phyloP scores from a whole-genome alignment of 2,329 filamentous ascomycete genomes.

The Sporothrix dimorphospora region DNA sequence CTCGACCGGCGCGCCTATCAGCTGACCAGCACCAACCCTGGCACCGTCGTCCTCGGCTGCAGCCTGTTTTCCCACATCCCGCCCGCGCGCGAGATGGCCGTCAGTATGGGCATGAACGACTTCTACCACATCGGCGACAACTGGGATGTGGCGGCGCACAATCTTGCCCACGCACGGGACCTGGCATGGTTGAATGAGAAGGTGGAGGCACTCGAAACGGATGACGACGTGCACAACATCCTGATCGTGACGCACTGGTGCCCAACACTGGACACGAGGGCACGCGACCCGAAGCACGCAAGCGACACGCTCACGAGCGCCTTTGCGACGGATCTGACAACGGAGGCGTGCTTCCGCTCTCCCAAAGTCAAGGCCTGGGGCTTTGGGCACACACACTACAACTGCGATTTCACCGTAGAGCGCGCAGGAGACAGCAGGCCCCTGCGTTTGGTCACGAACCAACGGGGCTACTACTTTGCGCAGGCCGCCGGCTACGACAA shows the following conservation, averaged over 20 bases:
- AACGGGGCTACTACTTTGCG: conserved; percentile 40
- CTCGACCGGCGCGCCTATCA: conserved; percentile 42
- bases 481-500: conserved; percentile 44
- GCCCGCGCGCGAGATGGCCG: conserved; percentile 41
- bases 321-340: conserved; percentile 48
- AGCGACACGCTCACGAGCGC: conserved; percentile 37
- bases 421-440: conserved; percentile 24
- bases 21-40: conserved; percentile 33
- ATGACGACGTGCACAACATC: conserved; percentile 36
- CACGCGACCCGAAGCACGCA: conserved; percentile 43
- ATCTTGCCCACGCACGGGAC: conserved; percentile 44
- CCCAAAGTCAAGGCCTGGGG: conserved; percentile 48
- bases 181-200: conserved; percentile 49
- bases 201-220: conserved; percentile 38
- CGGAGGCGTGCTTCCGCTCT: conserved; percentile 43
- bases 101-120: conserved; percentile 53
- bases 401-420: conserved; percentile 45
- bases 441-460: conserved; percentile 39
- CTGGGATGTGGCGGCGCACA: conserved; percentile 43
- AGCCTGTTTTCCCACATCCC: conserved; percentile 55
- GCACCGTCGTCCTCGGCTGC: conserved; percentile 43
- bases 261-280: conserved; percentile 43
- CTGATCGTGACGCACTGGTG: conserved; percentile 50
- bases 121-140: conserved; percentile 50
- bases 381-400: conserved; percentile 55